These are phyloP conservation scores for Tolypocladium sp. DNA, from an alignment of 2,329 filamentous ascomycete genomes.

Conservation along the genomic window DNA sequence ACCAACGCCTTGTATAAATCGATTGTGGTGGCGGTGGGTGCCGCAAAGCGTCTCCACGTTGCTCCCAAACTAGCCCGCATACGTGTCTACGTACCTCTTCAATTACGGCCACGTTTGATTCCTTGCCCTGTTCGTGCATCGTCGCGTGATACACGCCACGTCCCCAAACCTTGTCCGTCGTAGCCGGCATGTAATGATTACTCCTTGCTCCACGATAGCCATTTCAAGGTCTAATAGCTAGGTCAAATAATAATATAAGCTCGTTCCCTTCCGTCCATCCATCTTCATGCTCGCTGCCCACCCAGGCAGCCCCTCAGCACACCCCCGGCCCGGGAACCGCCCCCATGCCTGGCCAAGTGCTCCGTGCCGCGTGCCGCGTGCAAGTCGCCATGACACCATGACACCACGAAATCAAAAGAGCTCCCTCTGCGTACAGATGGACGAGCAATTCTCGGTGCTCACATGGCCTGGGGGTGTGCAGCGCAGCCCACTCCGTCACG, in stretches of 20 bases:
- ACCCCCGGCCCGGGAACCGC: not conserved
- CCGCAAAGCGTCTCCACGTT: not conserved
- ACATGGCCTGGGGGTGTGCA: not conserved
- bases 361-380: not conserved
- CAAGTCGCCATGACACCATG: not conserved
- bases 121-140: not conserved
- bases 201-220: not conserved
- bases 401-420: not conserved
- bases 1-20: not conserved
- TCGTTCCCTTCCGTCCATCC: not conserved
- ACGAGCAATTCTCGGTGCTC: not conserved
- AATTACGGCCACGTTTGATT: not conserved
- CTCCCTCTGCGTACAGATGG: not conserved
- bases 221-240: constrained; percentile 3
- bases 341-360: not conserved
- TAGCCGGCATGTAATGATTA: too few species aligned
- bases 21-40: not conserved
- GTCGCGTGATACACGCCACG: too few species aligned
- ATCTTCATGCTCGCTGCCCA: not conserved
- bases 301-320: not conserved
- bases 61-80: not conserved
- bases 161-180: too few species aligned
- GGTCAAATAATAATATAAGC: constrained; percentile 2
- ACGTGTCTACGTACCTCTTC: not conserved
- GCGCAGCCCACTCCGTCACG: not conserved